Conservation (phyloP, 2,329 filamentous ascomycete genomes). For the Aspergillus melleus region DNA sequence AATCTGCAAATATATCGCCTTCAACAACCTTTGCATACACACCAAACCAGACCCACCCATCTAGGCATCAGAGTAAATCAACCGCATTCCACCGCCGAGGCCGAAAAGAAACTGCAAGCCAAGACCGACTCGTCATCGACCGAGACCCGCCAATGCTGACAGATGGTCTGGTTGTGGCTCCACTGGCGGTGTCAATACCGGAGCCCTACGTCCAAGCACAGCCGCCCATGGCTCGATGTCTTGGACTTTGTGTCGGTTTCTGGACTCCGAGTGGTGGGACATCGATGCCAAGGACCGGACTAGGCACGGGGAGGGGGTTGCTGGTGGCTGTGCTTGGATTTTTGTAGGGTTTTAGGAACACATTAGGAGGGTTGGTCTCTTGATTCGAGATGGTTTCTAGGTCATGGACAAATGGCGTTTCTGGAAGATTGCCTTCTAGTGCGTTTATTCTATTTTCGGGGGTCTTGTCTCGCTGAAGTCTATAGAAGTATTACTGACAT, state of each 20-base stretch:
- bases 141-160: background rate
- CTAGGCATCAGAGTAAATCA: background rate
- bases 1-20: background rate
- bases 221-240: background rate
- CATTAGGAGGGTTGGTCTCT: too few species aligned
- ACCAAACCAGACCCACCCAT: background rate
- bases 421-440: too few species aligned
- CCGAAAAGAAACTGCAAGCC: background rate
- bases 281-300: background rate
- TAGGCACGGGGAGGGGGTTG: background rate
- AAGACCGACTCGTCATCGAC: background rate
- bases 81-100: too few species aligned
- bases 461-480: too few species aligned
- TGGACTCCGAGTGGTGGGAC: background rate
- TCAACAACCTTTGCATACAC: background rate
- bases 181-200: too few species aligned
- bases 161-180: background rate
- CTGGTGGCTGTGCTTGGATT: background rate
- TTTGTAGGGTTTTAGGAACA: background rate
- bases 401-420: too few species aligned
- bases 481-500: too few species aligned
- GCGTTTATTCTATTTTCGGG: too few species aligned
- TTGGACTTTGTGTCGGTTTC: background rate
- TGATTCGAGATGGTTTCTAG: too few species aligned
- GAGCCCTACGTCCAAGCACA: background rate